Percentiles rank a stretch among this genome's conserved stretches.
These are phyloP conservation scores for Ganoderma leucocontextum DNA, from an alignment of 1,284 basidiomycete species.

Conservation along the genomic window DNA sequence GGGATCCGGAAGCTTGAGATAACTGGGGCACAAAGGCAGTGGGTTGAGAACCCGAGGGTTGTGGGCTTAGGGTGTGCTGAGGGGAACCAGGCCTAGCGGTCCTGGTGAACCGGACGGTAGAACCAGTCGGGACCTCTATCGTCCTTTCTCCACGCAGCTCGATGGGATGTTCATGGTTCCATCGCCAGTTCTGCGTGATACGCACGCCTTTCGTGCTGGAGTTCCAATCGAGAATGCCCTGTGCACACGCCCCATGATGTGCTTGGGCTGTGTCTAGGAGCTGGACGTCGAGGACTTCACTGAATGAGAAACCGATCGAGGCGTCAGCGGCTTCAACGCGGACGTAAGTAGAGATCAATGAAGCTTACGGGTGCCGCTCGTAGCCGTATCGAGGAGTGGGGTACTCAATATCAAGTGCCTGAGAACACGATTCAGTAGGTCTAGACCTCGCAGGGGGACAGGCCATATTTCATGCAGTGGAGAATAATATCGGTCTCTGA, in stretches of 20 bases:
- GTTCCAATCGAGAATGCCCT: neutral
- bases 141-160: neutral
- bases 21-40: neutral
- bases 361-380: conserved; percentile 9
- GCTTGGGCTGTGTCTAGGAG: conserved; percentile 10
- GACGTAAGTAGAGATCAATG: neutral
- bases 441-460: neutral
- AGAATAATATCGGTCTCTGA: neutral
- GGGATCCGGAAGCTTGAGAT: neutral
- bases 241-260: neutral
- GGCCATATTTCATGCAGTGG: neutral
- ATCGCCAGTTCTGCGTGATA: conserved; percentile 6
- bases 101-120: neutral
- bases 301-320: conserved; percentile 10
- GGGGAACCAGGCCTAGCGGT: neutral
- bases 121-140: neutral
- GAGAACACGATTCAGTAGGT: neutral
- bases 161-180: neutral
- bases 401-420: neutral
- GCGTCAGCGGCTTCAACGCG: neutral
- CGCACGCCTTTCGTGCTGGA: neutral
- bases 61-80: neutral
- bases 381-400: conserved; percentile 18
- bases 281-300: conserved; percentile 7
- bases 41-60: neutral